Conservation (phyloP, 2,329 filamentous ascomycete species). For the Alternaria ventricosa region DNA sequence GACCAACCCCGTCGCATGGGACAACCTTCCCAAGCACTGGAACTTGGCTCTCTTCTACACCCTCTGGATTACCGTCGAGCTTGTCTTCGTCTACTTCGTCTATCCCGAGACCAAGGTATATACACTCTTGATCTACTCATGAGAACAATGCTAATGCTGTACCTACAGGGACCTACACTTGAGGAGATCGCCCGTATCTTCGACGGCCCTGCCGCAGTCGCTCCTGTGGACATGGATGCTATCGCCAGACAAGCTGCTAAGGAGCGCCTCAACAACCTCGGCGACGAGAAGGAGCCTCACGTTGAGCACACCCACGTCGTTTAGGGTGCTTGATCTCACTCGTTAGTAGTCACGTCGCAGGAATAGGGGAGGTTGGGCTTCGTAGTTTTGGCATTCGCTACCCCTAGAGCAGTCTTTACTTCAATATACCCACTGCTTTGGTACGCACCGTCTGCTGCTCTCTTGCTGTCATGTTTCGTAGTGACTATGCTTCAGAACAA, state of each 20-base stretch:
- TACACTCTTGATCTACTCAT: neutral
- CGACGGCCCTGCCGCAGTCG: conserved; percentile 64
- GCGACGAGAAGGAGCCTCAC: conserved; percentile 22
- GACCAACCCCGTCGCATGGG: conserved; percentile 68
- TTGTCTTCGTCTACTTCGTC: conserved; percentile 62
- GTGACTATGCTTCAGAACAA: neutral
- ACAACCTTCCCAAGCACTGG: conserved; percentile 63
- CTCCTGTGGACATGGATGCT: conserved; percentile 30
- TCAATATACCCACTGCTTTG: neutral
- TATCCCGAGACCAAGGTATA: conserved; percentile 60
- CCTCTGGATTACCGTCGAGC: conserved; percentile 65
- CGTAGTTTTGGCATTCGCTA: neutral
- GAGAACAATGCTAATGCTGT: neutral
- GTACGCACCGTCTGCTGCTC: neutral
- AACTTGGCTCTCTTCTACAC: conserved; percentile 72
- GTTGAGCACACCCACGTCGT: conserved; percentile 11
- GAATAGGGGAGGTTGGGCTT: neutral
- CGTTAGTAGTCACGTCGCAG: neutral
- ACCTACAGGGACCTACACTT: conserved; percentile 65
- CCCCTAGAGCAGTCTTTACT: neutral
- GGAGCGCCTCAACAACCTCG: conserved; percentile 18
- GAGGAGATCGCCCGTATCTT: conserved; percentile 74
- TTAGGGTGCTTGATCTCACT: neutral
- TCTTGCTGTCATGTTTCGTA: neutral
- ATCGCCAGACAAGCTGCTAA: conserved; percentile 28